Evolutionary conservation across 495 filamentous ascomycete genomes (phyloP).

Genomic region (Hyaloscypha finlandica): DNA sequence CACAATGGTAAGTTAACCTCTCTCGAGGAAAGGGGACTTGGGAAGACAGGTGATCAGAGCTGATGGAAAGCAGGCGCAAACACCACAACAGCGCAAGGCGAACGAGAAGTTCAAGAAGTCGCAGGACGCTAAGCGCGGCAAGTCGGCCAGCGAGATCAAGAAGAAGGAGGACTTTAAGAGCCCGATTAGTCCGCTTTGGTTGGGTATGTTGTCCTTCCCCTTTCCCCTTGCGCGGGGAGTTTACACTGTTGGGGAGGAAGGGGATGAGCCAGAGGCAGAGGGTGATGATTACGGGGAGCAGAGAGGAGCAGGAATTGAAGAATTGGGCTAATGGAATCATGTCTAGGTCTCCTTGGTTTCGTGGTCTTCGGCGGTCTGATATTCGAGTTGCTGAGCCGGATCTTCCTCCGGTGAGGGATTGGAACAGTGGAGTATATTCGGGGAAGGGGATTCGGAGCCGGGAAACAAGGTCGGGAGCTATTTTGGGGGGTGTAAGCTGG

Average conservation of each 20-base stretch:
- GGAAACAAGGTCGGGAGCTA: not conserved
- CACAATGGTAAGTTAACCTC: constrained; percentile 19
- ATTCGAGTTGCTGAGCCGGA: constrained; percentile 75
- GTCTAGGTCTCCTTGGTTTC: constrained; percentile 72
- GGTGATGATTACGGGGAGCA: too few relatives aligned
- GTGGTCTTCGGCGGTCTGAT: constrained; percentile 81
- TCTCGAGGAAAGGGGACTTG: too few relatives aligned
- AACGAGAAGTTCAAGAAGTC: constrained; percentile 83
- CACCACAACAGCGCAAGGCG: constrained; percentile 84
- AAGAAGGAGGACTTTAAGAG: constrained; percentile 64
- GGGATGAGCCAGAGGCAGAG: too few relatives aligned
- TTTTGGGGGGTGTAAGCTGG: not conserved
- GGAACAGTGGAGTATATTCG: not conserved
- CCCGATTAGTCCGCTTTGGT: constrained; percentile 77
- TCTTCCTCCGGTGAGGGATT: constrained; percentile 58
- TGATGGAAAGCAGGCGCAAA: constrained; percentile 72
- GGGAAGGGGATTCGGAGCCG: not conserved
- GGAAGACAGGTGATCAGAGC: not conserved
- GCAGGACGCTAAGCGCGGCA: constrained; percentile 81
- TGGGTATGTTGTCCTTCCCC: constrained; percentile 63
- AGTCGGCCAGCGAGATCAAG: constrained; percentile 69
- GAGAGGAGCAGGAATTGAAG: not conserved
- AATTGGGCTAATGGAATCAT: not conserved
- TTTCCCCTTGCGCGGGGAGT: too few relatives aligned
- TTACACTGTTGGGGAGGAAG: too few relatives aligned